A percentile compares a stretch with the other conserved stretches of the same genome.
These are phyloP conservation scores for Penicillium odoratum DNA, from an alignment of 495 filamentous ascomycete species.

Conservation along the genomic window DNA sequence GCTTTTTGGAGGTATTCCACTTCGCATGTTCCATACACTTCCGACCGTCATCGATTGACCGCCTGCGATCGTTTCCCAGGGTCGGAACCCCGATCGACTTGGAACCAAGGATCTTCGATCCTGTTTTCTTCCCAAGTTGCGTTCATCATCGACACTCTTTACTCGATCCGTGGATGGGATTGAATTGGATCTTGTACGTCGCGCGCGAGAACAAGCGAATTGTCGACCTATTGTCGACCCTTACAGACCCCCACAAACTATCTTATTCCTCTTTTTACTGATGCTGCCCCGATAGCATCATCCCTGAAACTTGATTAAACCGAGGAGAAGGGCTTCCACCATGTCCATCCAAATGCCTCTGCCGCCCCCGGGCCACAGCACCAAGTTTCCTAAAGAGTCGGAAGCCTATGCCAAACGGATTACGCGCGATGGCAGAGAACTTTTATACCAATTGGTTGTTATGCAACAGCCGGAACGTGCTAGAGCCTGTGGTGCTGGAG, in stretches of 20 bases:
- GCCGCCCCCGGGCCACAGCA: not conserved
- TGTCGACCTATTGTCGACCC: slow-evolving; percentile 1
- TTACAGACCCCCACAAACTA: not conserved
- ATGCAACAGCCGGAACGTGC: slow-evolving; percentile 95
- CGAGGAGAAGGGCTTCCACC: too few species aligned
- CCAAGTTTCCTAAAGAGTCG: slow-evolving; percentile 54
- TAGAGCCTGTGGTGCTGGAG: slow-evolving; percentile 92
- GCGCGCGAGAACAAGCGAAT: slow-evolving; percentile 7
- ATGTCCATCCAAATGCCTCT: too few species aligned
- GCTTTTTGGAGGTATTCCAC: not conserved
- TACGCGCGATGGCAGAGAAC: slow-evolving; percentile 75
- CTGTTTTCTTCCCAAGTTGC: slow-evolving; percentile 1
- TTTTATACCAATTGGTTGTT: slow-evolving; percentile 82
- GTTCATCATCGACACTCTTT: not conserved
- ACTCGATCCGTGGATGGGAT: slow-evolving; percentile 6
- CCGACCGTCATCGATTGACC: slow-evolving; percentile 17
- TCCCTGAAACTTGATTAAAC: not conserved
- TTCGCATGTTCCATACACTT: slow-evolving; percentile 6
- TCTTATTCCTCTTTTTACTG: not conserved
- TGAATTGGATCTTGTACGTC: slow-evolving; percentile 16
- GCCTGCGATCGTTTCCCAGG: slow-evolving; percentile 16
- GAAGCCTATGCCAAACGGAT: slow-evolving; percentile 58
- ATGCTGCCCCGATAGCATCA: not conserved
- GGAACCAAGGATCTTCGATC: not conserved
- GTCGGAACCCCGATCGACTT: slow-evolving; percentile 5